Base-by-base conservation (phyloP, 805 yeast species). In the Clavispora vitiphila region DNA sequence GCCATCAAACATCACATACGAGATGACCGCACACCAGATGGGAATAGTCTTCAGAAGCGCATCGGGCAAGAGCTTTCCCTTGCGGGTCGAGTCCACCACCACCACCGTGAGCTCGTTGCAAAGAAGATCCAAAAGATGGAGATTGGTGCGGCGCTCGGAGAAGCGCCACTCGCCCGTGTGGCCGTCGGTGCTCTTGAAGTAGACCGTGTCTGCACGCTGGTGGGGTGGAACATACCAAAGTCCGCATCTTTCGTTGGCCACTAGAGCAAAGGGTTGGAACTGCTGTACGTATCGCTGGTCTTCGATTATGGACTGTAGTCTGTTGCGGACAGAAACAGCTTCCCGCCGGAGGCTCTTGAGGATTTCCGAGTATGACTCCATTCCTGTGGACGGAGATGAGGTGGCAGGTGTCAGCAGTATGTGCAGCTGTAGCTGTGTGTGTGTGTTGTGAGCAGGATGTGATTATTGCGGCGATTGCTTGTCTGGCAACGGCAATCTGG, bases 151-250 rank as follows among this genome's bases (percentile, higher is more conserved):
- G 38, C 95, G 68, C 14, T 78, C 60, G 25, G 87, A 81, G 53
- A 89, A 88, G 24, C 74, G 72, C 96, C 96, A 89, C 49, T 86
- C 81, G 41, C 76, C 74, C 0, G 78, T 80, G 54, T 89, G 97
- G 0, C 97, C 97, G 62, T 89, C 96, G 0, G 96, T 89, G 20
- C 95, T 84, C 55, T 89, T 89, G 65, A 89, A 89, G 55, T 89
- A 88, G 14, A 81, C 76, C 0, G 82, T 69, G 4, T 74, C 78
- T 0, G 41, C 34, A 19, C 61, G 65, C 0, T 49, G 35, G 0
- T 46, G 41, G 0, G 84, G 80, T 0, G 75, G 67, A 3, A 82
- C 77, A 52, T 89, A 89, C 96, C 96, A 89, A 11, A 77, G 55
- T 0, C 96, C 96, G 60, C 96, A 88, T 39, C 96, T 64, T 57